Conservation (phyloP, 192 early-diverging fungal genomes). For the Pecoramyces ruminantium region DNA sequence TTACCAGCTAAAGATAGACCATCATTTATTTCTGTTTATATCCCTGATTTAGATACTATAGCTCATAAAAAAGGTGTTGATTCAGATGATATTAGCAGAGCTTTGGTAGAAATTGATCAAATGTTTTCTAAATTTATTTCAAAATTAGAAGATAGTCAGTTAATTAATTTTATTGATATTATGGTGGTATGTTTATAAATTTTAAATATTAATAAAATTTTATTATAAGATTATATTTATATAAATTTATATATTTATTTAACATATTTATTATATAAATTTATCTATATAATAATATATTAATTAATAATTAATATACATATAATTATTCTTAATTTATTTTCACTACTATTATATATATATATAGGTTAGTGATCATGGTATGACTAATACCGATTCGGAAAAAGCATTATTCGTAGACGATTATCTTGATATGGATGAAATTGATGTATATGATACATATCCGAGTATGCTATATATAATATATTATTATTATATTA, state of each 20-base stretch:
- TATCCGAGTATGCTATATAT: slow-evolving; percentile 22
- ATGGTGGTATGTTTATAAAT: slow-evolving; percentile 26
- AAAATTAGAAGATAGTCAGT: neutral
- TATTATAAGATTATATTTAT: too few relatives aligned
- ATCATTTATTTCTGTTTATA: slow-evolving; percentile 55
- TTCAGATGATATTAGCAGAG: slow-evolving; percentile 3
- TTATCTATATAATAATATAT: slow-evolving; percentile 24
- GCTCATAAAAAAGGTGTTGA: slow-evolving; percentile 62
- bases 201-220: too few relatives aligned
- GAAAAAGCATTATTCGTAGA: slow-evolving; percentile 54
- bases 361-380: slow-evolving; percentile 66
- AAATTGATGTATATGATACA: slow-evolving; percentile 31
- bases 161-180: slow-evolving; percentile 30
- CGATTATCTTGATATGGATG: slow-evolving; percentile 37
- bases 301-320: slow-evolving; percentile 50
- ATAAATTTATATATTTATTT: too few relatives aligned
- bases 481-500: too few relatives aligned
- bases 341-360: neutral
- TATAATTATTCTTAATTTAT: slow-evolving; percentile 18
- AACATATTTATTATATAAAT: slow-evolving; percentile 36
- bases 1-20: slow-evolving; percentile 48
- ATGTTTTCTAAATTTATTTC: neutral
- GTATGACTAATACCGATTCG: slow-evolving; percentile 47
- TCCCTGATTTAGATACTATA: slow-evolving; percentile 58
- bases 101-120: neutral